Base-by-base conservation (phyloP, 2,329 filamentous ascomycete species). In the Elsinoe necatrix region DNA sequence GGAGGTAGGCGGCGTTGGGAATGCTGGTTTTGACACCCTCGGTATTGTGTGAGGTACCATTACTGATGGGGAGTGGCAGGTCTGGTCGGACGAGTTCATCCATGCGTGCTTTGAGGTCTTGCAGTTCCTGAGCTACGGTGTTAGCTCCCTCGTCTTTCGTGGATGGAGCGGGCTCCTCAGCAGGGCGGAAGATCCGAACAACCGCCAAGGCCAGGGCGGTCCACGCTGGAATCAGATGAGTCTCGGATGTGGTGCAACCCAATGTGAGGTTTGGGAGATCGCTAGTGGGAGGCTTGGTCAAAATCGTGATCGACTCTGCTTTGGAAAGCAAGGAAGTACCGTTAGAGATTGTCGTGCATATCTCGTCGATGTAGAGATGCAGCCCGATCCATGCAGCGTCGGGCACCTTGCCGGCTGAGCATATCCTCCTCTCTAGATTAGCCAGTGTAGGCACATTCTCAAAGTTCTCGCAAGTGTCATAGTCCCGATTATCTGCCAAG, bases 401-500 rank as follows among this genome's bases (percentile, higher is more conserved):
- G n/a, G 61, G 59, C 20, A 55, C 39, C 42, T 67, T 57, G 29
- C 57, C 65, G 3, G 57, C 52, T 8, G 27, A 45, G 7, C 55
- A 57, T 31, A 63, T 50, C n/a, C 61, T 56, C 2, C 25, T 50
- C 11, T 50, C 59, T 20, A 57, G 27, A 0, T 42, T 31, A 60
- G 59, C 7, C 61, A 1, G 3, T 16, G 39, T 18, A 1, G 58
- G 54, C 3, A 56, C 58, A 8, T 60, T 51, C 9, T 55, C 66
- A 55, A 64, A 67, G 55, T 69, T 61, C 55, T 69, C 70, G 1
- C 67, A 62, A 3, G 64, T 66, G 23, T 63, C 60, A 59, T 69
- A 70, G 58, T 71, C 68, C 20, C 68, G 61, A 39, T 63, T 68
- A 59, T 71, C 68, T 50, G 61, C 64, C 16, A 59, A 45, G 8